phyloP scores from a whole-genome alignment of 306 rosid genomes.

The Gillenia trifoliata region DNA sequence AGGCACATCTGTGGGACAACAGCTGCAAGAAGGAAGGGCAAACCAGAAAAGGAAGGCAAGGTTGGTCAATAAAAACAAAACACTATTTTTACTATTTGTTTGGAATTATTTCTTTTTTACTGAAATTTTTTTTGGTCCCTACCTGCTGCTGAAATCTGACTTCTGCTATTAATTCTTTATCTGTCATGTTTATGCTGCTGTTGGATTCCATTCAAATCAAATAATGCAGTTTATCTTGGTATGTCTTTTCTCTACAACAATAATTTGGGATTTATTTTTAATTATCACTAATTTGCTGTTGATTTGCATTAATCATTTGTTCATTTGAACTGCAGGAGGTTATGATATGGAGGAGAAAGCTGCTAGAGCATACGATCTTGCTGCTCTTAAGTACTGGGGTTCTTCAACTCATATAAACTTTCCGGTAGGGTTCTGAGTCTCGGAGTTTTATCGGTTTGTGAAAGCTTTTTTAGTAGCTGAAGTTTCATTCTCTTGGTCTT shows the following conservation, averaged over 20 bases:
- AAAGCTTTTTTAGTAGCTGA: neutral
- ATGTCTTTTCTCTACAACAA: constrained; percentile 9
- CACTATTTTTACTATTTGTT: constrained; percentile 2
- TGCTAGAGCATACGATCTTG: constrained; percentile 97
- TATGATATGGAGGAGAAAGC: constrained; percentile 99
- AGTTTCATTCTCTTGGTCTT: neutral
- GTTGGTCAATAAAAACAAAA: constrained; percentile 31
- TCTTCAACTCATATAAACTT: constrained; percentile 86
- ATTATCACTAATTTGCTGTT: neutral
- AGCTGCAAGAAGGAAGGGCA: constrained; percentile 99
- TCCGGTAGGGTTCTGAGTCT: constrained; percentile 39
- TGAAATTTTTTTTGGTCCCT: constrained; percentile 18
- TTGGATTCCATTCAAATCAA: constrained; percentile 39
- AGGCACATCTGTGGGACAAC: constrained; percentile 99
- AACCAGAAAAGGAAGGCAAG: constrained; percentile 98
- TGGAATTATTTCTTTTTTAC: constrained; percentile 6
- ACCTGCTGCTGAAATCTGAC: constrained; percentile 26
- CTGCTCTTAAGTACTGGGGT: constrained; percentile 98
- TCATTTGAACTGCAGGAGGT: constrained; percentile 55
- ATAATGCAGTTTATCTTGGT: constrained; percentile 82
- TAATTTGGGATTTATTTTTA: neutral
- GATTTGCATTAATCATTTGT: neutral
- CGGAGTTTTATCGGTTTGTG: neutral
- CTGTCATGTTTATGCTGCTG: constrained; percentile 27
- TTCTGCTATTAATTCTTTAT: constrained; percentile 28